phyloP scores from a whole-genome alignment of 768 basidiomycete species.

The Pholiota microspora region DNA sequence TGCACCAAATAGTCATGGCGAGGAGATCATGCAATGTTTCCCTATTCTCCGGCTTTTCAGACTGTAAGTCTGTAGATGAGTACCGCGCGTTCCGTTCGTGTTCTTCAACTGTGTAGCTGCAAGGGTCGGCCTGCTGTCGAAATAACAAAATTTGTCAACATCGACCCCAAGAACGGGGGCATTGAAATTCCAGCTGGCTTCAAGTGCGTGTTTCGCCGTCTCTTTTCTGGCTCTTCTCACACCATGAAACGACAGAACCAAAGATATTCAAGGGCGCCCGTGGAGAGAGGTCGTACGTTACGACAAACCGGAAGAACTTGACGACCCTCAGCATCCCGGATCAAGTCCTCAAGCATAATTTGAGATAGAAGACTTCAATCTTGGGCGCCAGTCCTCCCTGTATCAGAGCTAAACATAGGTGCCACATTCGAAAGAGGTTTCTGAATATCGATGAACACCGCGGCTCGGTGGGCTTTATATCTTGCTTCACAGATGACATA shows the following conservation, averaged over 20 bases:
- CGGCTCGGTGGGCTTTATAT: slow-evolving; percentile 4
- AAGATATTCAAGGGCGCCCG: slow-evolving; percentile 13
- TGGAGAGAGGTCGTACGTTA: slow-evolving; percentile 20
- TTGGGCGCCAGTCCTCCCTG: neutral
- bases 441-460: neutral
- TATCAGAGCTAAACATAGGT: neutral
- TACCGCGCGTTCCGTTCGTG: neutral
- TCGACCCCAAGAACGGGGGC: slow-evolving; percentile 46
- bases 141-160: slow-evolving; percentile 54
- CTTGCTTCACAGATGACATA: neutral
- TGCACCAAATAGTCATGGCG: slow-evolving; percentile 27
- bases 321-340: slow-evolving; percentile 1
- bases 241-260: slow-evolving; percentile 3
- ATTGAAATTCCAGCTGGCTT: slow-evolving; percentile 45
- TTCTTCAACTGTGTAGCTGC: slow-evolving; percentile 47
- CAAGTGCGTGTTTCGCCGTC: slow-evolving; percentile 30
- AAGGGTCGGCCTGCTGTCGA: slow-evolving; percentile 64
- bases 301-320: slow-evolving; percentile 3
- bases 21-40: slow-evolving; percentile 52
- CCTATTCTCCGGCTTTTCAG: slow-evolving; percentile 75
- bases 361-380: neutral
- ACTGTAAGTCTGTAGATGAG: slow-evolving; percentile 44
- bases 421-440: neutral
- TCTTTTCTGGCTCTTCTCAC: neutral
- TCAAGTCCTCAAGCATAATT: neutral